Percentiles rank a stretch among this genome's conserved stretches.
These are phyloP conservation scores for Filobasidium floriforme DNA, from an alignment of 768 basidiomycete species.

Conservation along the genomic window DNA sequence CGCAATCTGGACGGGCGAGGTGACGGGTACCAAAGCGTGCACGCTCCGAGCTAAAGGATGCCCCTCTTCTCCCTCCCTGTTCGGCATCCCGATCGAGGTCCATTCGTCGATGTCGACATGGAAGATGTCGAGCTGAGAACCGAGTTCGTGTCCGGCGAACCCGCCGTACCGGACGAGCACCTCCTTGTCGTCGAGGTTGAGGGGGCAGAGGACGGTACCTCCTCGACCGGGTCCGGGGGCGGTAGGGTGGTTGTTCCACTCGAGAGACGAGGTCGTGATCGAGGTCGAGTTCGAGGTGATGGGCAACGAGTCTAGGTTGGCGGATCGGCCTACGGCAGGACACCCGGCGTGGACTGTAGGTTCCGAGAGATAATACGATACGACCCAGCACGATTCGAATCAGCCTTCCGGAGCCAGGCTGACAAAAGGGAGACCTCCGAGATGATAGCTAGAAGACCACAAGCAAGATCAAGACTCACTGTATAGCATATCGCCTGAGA, in stretches of 20 bases:
- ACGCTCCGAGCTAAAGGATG: slow-evolving; percentile 45
- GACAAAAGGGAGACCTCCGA: too few relatives aligned
- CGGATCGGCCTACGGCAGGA: slow-evolving; percentile 45
- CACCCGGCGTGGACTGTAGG: slow-evolving; percentile 50
- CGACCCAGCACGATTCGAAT: too few relatives aligned
- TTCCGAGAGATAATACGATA: too few relatives aligned
- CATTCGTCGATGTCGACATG: slow-evolving; percentile 25
- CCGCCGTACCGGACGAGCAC: slow-evolving; percentile 44
- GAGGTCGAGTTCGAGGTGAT: slow-evolving; percentile 44
- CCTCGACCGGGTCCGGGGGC: slow-evolving; percentile 48
- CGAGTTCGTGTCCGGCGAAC: slow-evolving; percentile 47
- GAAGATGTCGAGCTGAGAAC: slow-evolving; percentile 46
- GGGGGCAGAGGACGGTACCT: slow-evolving; percentile 47
- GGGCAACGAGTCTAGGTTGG: slow-evolving; percentile 40
- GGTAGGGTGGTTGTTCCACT: slow-evolving; percentile 9
- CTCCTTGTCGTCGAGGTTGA: slow-evolving; percentile 19
- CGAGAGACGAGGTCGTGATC: slow-evolving; percentile 25
- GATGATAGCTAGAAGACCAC: too few relatives aligned
- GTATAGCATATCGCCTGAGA: slow-evolving; percentile 32
- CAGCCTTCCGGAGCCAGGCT: too few relatives aligned
- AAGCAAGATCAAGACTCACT: slow-evolving; percentile 21
- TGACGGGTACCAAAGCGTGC: slow-evolving; percentile 43
- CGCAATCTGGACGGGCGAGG: slow-evolving; percentile 14
- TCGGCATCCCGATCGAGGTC: not conserved
- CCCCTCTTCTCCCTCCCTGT: slow-evolving; percentile 17